phyloP scores from a whole-genome alignment of 2,329 filamentous ascomycete genomes.

The Fulvia fulva region DNA sequence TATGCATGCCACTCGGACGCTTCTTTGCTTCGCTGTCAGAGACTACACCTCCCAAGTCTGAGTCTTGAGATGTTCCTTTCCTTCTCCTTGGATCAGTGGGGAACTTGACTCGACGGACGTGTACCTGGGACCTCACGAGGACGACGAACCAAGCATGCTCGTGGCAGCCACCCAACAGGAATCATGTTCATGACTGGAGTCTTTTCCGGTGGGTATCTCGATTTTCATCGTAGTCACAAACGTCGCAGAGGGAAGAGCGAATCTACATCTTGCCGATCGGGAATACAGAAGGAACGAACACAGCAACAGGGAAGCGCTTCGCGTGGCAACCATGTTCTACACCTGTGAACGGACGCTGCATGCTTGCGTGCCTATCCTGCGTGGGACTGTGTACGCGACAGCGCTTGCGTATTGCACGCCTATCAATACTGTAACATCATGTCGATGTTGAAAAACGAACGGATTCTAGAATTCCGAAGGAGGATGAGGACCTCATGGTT shows the following conservation, averaged over 20 bases:
- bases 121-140: neutral
- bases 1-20: neutral
- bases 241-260: neutral
- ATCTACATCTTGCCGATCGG: neutral
- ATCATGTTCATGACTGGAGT: slow-evolving; percentile 19
- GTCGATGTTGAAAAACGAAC: too few relatives aligned
- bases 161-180: neutral
- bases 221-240: neutral
- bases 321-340: neutral
- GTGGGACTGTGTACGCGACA: too few relatives aligned
- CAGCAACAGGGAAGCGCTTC: neutral
- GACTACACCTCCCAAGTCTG: neutral
- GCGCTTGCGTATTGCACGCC: neutral
- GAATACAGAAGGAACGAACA: neutral
- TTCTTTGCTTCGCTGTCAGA: neutral
- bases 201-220: slow-evolving; percentile 16
- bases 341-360: too few relatives aligned
- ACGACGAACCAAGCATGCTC: neutral
- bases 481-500: slow-evolving; percentile 6
- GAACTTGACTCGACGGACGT: neutral
- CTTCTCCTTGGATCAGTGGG: neutral
- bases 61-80: neutral
- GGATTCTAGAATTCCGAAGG: neutral
- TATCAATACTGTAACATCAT: neutral
- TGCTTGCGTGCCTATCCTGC: too few relatives aligned